Conservation (phyloP, 164 flowering plant species). For the Sextonia rubra region DNA sequence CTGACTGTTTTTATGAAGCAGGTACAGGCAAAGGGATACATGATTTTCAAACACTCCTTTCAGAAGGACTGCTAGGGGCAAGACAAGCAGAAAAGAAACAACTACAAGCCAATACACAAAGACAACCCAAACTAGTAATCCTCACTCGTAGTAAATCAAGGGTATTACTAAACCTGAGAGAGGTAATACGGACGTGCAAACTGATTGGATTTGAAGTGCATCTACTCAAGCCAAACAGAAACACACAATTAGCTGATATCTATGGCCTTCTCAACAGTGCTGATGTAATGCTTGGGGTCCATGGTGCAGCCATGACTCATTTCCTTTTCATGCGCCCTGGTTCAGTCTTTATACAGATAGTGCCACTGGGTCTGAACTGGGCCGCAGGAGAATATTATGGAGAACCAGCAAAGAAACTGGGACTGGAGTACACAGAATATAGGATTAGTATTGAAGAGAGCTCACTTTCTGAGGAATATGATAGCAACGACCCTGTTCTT, state of each 20-base stretch:
- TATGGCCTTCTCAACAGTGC: slow-evolving; percentile 7
- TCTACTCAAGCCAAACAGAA: background rate
- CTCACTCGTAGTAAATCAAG: slow-evolving; percentile 8
- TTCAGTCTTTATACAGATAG: slow-evolving; percentile 18
- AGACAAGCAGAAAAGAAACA: background rate
- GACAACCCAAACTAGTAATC: slow-evolving; percentile 8
- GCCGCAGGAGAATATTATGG: slow-evolving; percentile 15
- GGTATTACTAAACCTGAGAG: slow-evolving; percentile 9
- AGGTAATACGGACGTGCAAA: background rate
- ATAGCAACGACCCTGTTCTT: background rate
- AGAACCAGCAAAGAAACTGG: slow-evolving; percentile 12
- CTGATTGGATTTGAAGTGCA: slow-evolving; percentile 7
- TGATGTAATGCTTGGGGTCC: slow-evolving; percentile 15
- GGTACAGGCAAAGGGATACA: slow-evolving; percentile 9
- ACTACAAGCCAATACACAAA: background rate
- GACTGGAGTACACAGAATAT: slow-evolving; percentile 12
- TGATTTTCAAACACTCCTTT: slow-evolving; percentile 12
- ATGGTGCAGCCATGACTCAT: slow-evolving; percentile 21
- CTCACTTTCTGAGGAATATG: slow-evolving; percentile 6
- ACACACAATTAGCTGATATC: slow-evolving; percentile 8
- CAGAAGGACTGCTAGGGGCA: slow-evolving; percentile 1
- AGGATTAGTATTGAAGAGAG: slow-evolving; percentile 8
- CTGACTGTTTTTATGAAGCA: background rate
- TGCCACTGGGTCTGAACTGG: slow-evolving; percentile 16
- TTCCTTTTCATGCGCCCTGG: slow-evolving; percentile 16